These are phyloP conservation scores for Pulchroboletus neoregius DNA, from an alignment of 1,284 basidiomycete species.

Conservation along the genomic window DNA sequence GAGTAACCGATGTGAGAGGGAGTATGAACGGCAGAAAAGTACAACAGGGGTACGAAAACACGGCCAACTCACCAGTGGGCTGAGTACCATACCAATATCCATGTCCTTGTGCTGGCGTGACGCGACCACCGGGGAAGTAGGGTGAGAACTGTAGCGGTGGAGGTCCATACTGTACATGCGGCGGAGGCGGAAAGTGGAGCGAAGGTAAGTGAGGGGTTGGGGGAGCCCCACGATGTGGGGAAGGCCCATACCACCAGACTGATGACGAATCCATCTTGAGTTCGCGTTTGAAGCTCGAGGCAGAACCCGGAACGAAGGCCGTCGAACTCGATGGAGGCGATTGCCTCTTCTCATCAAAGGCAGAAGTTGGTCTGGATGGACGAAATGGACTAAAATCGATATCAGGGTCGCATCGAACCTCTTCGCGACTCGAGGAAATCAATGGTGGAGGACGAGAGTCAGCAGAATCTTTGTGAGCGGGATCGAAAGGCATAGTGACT, in stretches of 20 bases:
- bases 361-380: background rate
- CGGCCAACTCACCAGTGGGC: constrained; percentile 19
- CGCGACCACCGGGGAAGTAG: constrained; percentile 19
- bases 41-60: constrained; percentile 4
- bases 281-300: constrained; percentile 7
- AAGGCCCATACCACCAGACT: constrained; percentile 12
- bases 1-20: background rate
- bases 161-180: constrained; percentile 12
- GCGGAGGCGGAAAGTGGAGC: constrained; percentile 19
- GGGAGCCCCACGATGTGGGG: background rate
- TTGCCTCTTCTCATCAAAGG: constrained; percentile 1
- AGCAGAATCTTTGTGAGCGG: background rate
- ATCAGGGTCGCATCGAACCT: constrained; percentile 18
- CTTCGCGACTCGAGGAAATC: background rate
- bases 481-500: background rate
- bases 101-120: constrained; percentile 16
- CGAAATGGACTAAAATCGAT: background rate
- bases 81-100: constrained; percentile 25
- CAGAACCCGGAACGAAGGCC: background rate
- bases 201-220: constrained; percentile 3
- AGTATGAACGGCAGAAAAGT: background rate
- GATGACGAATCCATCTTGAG: constrained; percentile 12
- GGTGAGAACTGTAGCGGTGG: constrained; percentile 16
- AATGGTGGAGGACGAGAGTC: background rate
- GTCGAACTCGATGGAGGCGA: background rate